Conservation (phyloP, 371 early-diverging fungal genomes). For the Zychaea mexicana region DNA sequence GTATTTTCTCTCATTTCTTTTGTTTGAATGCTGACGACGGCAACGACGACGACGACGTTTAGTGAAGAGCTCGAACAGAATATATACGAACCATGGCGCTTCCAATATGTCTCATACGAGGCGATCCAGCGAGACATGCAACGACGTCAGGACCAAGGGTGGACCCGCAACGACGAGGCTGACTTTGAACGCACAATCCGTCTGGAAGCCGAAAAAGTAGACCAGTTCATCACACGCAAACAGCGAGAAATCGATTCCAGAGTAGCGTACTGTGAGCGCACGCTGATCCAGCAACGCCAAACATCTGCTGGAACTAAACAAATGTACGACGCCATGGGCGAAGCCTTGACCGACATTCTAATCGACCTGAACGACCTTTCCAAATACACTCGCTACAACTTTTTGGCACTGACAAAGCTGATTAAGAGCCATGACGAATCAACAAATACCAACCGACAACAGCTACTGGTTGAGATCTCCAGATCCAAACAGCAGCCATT, state of each 20-base stretch:
- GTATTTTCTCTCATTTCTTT: conserved; percentile 8
- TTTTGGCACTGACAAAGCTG: conserved; percentile 92
- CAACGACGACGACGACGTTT: conserved; percentile 73
- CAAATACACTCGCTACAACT: conserved; percentile 94
- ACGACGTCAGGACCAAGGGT: conserved; percentile 42
- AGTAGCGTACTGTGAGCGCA: conserved; percentile 74
- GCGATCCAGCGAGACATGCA: conserved; percentile 78
- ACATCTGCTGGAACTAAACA: conserved; percentile 19
- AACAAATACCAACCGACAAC: conserved; percentile 22
- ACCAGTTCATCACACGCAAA: conserved; percentile 60
- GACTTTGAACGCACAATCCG: conserved; percentile 83
- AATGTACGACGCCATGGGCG: conserved; percentile 62
- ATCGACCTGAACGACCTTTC: conserved; percentile 89
- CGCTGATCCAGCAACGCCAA: conserved; percentile 31
- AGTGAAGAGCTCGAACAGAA: conserved; percentile 73
- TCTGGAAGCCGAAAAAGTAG: conserved; percentile 88
- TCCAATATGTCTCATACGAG: conserved; percentile 86
- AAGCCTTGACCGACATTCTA: conserved; percentile 78
- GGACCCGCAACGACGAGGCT: conserved; percentile 76
- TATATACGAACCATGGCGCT: conserved; percentile 81
- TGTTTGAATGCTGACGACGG: background rate
- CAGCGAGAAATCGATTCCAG: conserved; percentile 87
- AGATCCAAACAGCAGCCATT: conserved; percentile 27
- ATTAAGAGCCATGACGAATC: conserved; percentile 90
- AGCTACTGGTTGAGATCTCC: conserved; percentile 30